These are phyloP conservation scores for Mycena galericulata DNA, from an alignment of 768 basidiomycete species.

Conservation along the genomic window DNA sequence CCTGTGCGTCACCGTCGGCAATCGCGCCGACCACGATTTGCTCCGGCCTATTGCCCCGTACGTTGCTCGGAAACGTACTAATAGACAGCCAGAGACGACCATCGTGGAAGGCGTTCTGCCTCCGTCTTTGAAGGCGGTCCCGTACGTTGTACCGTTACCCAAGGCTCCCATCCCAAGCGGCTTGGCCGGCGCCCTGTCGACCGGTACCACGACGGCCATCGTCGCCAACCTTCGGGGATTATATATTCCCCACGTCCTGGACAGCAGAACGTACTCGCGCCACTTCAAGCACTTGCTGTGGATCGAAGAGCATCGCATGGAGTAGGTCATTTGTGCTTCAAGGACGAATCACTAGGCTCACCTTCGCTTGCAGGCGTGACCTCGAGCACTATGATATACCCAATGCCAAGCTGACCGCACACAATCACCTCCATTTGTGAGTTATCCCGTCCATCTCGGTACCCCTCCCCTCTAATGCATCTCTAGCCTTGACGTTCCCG, in stretches of 20 bases:
- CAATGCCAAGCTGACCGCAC: slow-evolving; percentile 46
- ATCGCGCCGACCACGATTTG: slow-evolving; percentile 56
- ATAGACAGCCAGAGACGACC: slow-evolving; percentile 46
- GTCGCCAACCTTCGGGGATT: slow-evolving; percentile 45
- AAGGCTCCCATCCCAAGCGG: slow-evolving; percentile 52
- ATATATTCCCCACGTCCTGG: slow-evolving; percentile 56
- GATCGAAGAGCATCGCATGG: slow-evolving; percentile 63
- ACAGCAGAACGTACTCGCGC: slow-evolving; percentile 53
- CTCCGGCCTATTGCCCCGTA: slow-evolving; percentile 62
- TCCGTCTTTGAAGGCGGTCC: slow-evolving; percentile 54
- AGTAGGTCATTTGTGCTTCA: slow-evolving; percentile 35
- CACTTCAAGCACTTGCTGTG: slow-evolving; percentile 66
- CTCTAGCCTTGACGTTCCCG: slow-evolving; percentile 57
- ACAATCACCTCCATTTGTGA: slow-evolving; percentile 52
- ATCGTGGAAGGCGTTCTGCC: slow-evolving; percentile 59
- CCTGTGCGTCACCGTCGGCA: slow-evolving; percentile 59
- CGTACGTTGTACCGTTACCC: slow-evolving; percentile 56
- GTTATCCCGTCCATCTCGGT: slow-evolving; percentile 27
- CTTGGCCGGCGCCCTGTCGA: slow-evolving; percentile 47
- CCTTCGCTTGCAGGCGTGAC: slow-evolving; percentile 49
- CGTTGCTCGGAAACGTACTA: slow-evolving; percentile 50
- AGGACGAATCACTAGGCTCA: not conserved
- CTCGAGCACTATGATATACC: slow-evolving; percentile 53
- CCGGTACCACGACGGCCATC: slow-evolving; percentile 43
- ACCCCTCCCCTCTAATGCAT: not conserved